These are phyloP conservation scores for Candida ponderosae DNA, from an alignment of 805 yeast genomes.

Conservation along the genomic window DNA sequence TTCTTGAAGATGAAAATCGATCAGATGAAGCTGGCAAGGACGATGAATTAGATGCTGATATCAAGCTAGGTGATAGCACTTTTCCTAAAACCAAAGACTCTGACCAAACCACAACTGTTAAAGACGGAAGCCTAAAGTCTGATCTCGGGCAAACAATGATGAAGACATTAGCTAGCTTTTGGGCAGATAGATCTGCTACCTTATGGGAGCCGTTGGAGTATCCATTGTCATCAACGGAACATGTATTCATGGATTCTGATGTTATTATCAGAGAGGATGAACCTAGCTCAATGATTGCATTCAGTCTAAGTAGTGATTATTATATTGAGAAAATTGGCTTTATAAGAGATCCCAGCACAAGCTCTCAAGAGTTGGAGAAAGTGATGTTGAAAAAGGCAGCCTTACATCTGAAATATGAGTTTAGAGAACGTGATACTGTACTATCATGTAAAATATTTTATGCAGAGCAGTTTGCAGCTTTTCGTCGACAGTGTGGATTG, in stretches of 20 bases:
- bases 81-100: conserved; percentile 7
- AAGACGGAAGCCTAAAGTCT: conserved; percentile 9
- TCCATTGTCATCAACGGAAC: conserved; percentile 74
- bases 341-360: conserved; percentile 6
- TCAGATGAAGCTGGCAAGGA: conserved; percentile 5
- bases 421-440: conserved; percentile 74
- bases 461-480: conserved; percentile 95
- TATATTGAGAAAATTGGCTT: conserved; percentile 55
- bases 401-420: conserved; percentile 86
- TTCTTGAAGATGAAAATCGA: conserved; percentile 2
- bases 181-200: conserved; percentile 97
- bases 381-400: conserved; percentile 77
- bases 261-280: conserved; percentile 94
- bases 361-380: conserved; percentile 37
- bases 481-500: conserved; percentile 75
- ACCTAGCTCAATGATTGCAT: conserved; percentile 90
- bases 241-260: conserved; percentile 87
- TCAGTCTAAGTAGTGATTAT: conserved; percentile 81
- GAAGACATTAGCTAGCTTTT: conserved; percentile 79
- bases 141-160: conserved; percentile 44
- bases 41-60: conserved; percentile 1
- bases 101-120: conserved; percentile 2
- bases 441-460: conserved; percentile 91
- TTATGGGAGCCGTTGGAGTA: conserved; percentile 89
- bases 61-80: conserved; percentile 8